These are phyloP conservation scores for Neurospora sublineolata DNA, from an alignment of 495 filamentous ascomycete genomes.

Conservation along the genomic window DNA sequence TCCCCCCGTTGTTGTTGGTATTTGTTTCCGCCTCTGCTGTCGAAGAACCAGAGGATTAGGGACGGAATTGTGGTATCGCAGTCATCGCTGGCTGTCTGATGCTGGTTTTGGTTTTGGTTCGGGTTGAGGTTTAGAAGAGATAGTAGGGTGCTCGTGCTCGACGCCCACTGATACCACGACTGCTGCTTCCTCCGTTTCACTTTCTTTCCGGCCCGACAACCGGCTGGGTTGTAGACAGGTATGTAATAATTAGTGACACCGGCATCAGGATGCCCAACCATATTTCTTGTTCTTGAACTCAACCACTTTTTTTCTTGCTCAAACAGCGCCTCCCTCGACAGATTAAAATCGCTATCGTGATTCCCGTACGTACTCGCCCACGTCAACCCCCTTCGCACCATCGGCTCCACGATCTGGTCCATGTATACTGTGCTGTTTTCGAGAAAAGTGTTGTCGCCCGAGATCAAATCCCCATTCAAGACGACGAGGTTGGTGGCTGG, in stretches of 20 bases:
- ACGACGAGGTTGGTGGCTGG: conserved; percentile 45
- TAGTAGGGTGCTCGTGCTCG: too few species aligned
- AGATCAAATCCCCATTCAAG: conserved; percentile 65
- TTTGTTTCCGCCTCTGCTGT: conserved; percentile 50
- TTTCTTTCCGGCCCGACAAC: too few species aligned
- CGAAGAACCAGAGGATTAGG: conserved; percentile 67
- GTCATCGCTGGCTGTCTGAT: neutral
- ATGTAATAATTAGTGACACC: too few species aligned
- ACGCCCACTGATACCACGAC: neutral
- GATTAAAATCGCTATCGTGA: conserved; percentile 54
- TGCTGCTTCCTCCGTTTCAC: too few species aligned
- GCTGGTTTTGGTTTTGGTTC: neutral
- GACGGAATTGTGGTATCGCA: conserved; percentile 9
- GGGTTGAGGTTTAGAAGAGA: neutral
- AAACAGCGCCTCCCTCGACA: conserved; percentile 43
- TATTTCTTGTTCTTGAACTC: conserved; percentile 46
- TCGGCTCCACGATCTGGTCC: conserved; percentile 46
- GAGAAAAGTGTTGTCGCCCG: conserved; percentile 46
- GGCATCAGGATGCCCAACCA: too few species aligned
- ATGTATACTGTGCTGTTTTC: conserved; percentile 49
- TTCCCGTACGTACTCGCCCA: conserved; percentile 71
- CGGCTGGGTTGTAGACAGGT: too few species aligned
- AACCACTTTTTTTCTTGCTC: conserved; percentile 40
- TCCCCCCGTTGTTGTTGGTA: conserved; percentile 32
- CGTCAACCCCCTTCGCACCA: conserved; percentile 38